Evolutionary conservation across 2,329 filamentous ascomycete genomes (phyloP).

Genomic region (Myrmaecium sp.): DNA sequence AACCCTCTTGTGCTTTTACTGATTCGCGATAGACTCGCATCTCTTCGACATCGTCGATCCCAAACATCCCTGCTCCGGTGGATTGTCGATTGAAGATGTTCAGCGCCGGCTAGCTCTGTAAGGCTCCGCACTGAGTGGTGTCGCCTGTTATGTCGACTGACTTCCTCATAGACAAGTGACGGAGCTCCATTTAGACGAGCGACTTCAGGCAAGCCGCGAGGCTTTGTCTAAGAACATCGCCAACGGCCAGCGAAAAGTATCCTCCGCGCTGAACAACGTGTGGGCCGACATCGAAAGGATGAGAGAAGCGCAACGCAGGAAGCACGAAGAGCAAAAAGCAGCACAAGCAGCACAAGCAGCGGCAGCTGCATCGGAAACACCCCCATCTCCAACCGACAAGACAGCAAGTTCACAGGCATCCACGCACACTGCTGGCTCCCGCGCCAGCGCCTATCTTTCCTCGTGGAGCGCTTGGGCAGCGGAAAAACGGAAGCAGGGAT

Average conservation of each 20-base stretch:
- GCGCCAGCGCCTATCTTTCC: slow-evolving; percentile 43
- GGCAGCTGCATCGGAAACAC: slow-evolving; percentile 1
- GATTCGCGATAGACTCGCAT: slow-evolving; percentile 73
- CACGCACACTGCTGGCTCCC: slow-evolving; percentile 34
- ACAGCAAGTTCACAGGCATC: slow-evolving; percentile 28
- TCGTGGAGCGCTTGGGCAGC: slow-evolving; percentile 50
- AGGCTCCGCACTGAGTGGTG: slow-evolving; percentile 6
- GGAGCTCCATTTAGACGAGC: slow-evolving; percentile 84
- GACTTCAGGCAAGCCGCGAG: slow-evolving; percentile 67
- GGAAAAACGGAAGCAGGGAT: slow-evolving; percentile 60
- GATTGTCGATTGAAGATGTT: slow-evolving; percentile 84
- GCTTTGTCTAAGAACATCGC: slow-evolving; percentile 78
- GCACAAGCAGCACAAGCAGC: slow-evolving; percentile 11
- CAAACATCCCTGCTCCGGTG: slow-evolving; percentile 81
- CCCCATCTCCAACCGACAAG: slow-evolving; percentile 3
- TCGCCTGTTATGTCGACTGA: too few relatives aligned
- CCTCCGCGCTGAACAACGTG: slow-evolving; percentile 68
- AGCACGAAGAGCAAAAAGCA: slow-evolving; percentile 38
- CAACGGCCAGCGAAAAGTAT: slow-evolving; percentile 75
- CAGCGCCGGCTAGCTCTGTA: slow-evolving; percentile 68
- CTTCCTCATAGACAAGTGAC: slow-evolving; percentile 61
- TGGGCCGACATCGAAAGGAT: slow-evolving; percentile 81
- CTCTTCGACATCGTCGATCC: slow-evolving; percentile 92
- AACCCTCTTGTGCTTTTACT: slow-evolving; percentile 17
- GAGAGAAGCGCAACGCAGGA: slow-evolving; percentile 54